A percentile compares a stretch with the other conserved stretches of the same genome.
Evolutionary conservation across 148 eudicot genomes (phyloP).

Genomic region (Rhododendron henanense): DNA sequence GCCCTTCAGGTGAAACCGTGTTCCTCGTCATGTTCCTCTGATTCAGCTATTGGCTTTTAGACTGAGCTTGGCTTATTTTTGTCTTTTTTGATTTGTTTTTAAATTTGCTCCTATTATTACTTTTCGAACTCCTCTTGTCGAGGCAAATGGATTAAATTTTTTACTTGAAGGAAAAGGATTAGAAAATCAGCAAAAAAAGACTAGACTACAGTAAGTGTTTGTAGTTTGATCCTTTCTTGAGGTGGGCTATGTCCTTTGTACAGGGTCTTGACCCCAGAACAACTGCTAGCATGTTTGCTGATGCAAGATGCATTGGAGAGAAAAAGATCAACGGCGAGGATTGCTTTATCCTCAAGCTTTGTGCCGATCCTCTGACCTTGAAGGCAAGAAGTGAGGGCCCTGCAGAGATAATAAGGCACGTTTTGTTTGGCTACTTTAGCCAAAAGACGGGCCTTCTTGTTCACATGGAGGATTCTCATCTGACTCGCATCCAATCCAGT

Average conservation of each 20-base stretch:
- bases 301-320: slow-evolving; percentile 51
- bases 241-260: slow-evolving; percentile 5
- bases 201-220: neutral
- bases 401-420: slow-evolving; percentile 57
- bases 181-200: neutral
- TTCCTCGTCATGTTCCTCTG: neutral
- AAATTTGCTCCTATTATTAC: neutral
- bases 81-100: neutral
- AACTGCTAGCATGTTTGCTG: slow-evolving; percentile 51
- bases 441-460: slow-evolving; percentile 51
- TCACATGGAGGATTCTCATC: slow-evolving; percentile 58
- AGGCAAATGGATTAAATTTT: neutral
- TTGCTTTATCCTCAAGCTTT: slow-evolving; percentile 51
- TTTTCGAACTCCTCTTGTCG: neutral
- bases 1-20: slow-evolving; percentile 44
- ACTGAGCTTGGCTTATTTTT: neutral
- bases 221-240: slow-evolving; percentile 1
- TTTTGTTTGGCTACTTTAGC: slow-evolving; percentile 52
- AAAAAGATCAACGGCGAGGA: slow-evolving; percentile 49
- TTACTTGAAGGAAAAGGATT: neutral
- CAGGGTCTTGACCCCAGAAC: slow-evolving; percentile 67
- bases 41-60: neutral
- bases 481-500: slow-evolving; percentile 50
- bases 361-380: slow-evolving; percentile 46
- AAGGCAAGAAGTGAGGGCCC: slow-evolving; percentile 58